Base-by-base conservation (phyloP, 257 asterid genomes). In the Paraleonurus japonicus region DNA sequence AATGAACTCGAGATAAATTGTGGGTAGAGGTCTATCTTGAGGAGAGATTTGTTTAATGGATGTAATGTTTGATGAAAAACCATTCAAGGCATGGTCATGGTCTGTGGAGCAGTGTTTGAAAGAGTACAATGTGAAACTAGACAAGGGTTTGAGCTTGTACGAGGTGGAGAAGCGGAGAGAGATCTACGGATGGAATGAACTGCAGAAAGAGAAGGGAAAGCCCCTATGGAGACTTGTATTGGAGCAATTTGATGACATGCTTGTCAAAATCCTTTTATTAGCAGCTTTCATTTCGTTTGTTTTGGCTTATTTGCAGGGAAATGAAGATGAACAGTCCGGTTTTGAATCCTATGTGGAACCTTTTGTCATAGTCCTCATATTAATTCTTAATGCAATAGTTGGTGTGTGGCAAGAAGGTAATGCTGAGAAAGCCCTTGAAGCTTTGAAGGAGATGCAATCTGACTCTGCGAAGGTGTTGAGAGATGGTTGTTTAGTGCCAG, bases 401-500 rank as follows among this genome's bases (percentile, higher is more conserved):
- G 97, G 94, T 37, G 88, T 90, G 26, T 90, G 97, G 97, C 97
- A 90, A 77, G 97, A 90, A 76, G 88, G 82, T 67, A 90, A 90
- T 74, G 97, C 97, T 0, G 97, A 90, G 81, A 88, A 88, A 61
- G 96, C 97, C 2, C 72, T 90, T 47, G 97, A 90, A 75, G 97
- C 96, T 3, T 79, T 88, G 77, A 90, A 90, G 83, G 97, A 90
- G 70, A 86, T 90, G 65, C 97, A 90, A 67, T 90, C 92, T 0
- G 97, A 88, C 47, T 64, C 65, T 0, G 71, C 47, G 4, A 73
- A 64, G 39, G 72, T 73, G 50, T 51, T 73, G 57, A 53, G 77
- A 7, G 77, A 73, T 13, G 77, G 77, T 17, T 63, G 53, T 17
- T 6, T 63, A 19, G 71, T 73, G 48, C 77, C 77, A 1, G 71